A percentile compares a stretch with the other conserved stretches of the same genome.
phyloP scores from a whole-genome alignment of 768 basidiomycete genomes.

The Hortiboletus flavorubellus region DNA sequence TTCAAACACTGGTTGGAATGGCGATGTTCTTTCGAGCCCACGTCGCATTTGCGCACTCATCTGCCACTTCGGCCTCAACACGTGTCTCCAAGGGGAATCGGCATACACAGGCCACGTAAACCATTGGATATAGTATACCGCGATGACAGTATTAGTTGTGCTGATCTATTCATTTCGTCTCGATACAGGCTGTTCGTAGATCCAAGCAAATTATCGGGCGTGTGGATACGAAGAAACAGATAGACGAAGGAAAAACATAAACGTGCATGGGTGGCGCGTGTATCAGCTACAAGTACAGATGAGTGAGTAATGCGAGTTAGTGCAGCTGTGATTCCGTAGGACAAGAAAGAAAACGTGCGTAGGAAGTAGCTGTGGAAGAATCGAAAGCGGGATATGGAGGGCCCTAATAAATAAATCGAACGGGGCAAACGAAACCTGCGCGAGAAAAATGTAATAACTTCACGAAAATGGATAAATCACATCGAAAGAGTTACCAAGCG shows the following conservation, averaged over 20 bases:
- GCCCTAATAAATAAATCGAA: constrained; percentile 18
- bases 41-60: constrained; percentile 3
- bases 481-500: not conserved
- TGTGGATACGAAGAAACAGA: not conserved
- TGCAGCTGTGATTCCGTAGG: constrained; percentile 4
- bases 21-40: not conserved
- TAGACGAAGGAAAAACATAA: not conserved
- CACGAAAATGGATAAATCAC: constrained; percentile 18
- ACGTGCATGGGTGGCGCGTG: constrained; percentile 10
- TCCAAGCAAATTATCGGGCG: constrained; percentile 17
- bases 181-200: constrained; percentile 18
- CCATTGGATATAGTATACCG: not conserved
- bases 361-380: not conserved
- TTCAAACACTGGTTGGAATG: not conserved
- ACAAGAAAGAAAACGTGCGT: not conserved
- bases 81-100: not conserved
- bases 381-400: constrained; percentile 11
- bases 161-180: constrained; percentile 5
- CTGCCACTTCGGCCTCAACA: not conserved
- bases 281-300: constrained; percentile 23
- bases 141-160: not conserved
- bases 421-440: constrained; percentile 4
- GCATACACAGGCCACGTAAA: not conserved
- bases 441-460: constrained; percentile 7
- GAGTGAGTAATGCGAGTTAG: constrained; percentile 13